A percentile compares a stretch with the other conserved stretches of the same genome.
phyloP scores from a whole-genome alignment of 352 stramenopile genomes.

The Globisporangium abappressorium region DNA sequence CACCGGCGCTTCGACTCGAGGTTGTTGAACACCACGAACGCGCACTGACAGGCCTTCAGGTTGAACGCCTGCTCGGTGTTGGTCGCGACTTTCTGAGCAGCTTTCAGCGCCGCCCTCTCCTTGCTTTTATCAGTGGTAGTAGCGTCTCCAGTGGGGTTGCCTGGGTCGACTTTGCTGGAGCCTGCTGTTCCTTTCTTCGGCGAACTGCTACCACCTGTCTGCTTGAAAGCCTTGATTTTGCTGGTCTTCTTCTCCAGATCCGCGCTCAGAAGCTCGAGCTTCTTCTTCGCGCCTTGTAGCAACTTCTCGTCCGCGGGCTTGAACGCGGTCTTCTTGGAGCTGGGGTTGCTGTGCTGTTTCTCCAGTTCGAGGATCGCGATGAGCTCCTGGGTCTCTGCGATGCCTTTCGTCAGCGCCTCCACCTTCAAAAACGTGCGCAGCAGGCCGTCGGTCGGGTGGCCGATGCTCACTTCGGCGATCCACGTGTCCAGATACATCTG shows the following conservation, averaged over 20 bases:
- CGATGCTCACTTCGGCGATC: constrained; percentile 85
- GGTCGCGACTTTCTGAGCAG: constrained; percentile 23
- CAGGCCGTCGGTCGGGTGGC: constrained; percentile 67
- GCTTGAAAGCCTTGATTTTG: constrained; percentile 65
- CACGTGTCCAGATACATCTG: constrained; percentile 77
- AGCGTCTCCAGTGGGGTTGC: not conserved
- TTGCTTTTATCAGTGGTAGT: not conserved
- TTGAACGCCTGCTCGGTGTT: constrained; percentile 45
- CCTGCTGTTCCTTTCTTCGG: constrained; percentile 8
- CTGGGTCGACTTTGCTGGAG: not conserved
- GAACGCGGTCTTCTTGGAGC: constrained; percentile 30
- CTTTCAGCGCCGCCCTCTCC: constrained; percentile 10
- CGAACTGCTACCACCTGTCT: constrained; percentile 13
- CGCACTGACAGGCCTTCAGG: constrained; percentile 63
- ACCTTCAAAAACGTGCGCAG: constrained; percentile 71
- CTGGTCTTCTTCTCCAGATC: constrained; percentile 52
- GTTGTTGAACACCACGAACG: constrained; percentile 89
- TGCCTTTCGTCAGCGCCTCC: constrained; percentile 58
- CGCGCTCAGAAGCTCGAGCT: constrained; percentile 28
- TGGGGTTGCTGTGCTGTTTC: constrained; percentile 24
- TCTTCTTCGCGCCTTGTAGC: constrained; percentile 29
- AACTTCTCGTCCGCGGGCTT: constrained; percentile 36
- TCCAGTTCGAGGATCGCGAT: constrained; percentile 51
- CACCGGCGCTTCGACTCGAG: constrained; percentile 73
- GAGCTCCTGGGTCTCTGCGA: constrained; percentile 52